Percentiles rank a stretch among this genome's conserved stretches.
phyloP scores from a whole-genome alignment of 371 early-diverging fungal genomes.

The Rhizomucor pusillus region DNA sequence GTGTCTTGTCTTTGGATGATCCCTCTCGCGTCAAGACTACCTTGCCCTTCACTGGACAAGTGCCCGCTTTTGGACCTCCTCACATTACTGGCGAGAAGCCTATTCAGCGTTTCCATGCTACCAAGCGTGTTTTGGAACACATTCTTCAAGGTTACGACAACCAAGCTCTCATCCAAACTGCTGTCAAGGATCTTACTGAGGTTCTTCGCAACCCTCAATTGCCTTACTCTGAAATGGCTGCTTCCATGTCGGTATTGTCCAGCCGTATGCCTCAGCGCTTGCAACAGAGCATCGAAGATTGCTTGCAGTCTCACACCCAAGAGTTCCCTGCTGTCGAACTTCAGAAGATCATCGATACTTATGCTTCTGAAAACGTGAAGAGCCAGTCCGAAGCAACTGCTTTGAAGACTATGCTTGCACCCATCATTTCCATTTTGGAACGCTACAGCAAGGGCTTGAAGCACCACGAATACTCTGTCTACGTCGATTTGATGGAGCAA shows the following conservation, averaged over 20 bases:
- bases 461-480: slow-evolving; percentile 70
- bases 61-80: slow-evolving; percentile 78
- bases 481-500: slow-evolving; percentile 75
- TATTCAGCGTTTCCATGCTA: slow-evolving; percentile 77
- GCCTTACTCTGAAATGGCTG: slow-evolving; percentile 82
- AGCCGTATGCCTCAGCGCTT: slow-evolving; percentile 87
- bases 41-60: slow-evolving; percentile 82
- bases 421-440: slow-evolving; percentile 65
- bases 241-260: slow-evolving; percentile 79
- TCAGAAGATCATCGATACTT: slow-evolving; percentile 60
- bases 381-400: slow-evolving; percentile 65
- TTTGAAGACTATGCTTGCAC: slow-evolving; percentile 60
- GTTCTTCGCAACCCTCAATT: slow-evolving; percentile 76
- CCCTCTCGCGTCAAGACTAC: slow-evolving; percentile 91
- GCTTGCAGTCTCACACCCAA: slow-evolving; percentile 33
- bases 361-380: slow-evolving; percentile 47
- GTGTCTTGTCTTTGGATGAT: slow-evolving; percentile 88
- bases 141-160: slow-evolving; percentile 91
- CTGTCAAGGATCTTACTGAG: slow-evolving; percentile 74
- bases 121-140: slow-evolving; percentile 62
- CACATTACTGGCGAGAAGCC: slow-evolving; percentile 76
- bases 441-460: slow-evolving; percentile 76
- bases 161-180: slow-evolving; percentile 62
- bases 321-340: slow-evolving; percentile 80
- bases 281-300: slow-evolving; percentile 52